These are phyloP conservation scores for Leersia perrieri DNA, from an alignment of 176 grass and related monocot species.

Conservation along the genomic window DNA sequence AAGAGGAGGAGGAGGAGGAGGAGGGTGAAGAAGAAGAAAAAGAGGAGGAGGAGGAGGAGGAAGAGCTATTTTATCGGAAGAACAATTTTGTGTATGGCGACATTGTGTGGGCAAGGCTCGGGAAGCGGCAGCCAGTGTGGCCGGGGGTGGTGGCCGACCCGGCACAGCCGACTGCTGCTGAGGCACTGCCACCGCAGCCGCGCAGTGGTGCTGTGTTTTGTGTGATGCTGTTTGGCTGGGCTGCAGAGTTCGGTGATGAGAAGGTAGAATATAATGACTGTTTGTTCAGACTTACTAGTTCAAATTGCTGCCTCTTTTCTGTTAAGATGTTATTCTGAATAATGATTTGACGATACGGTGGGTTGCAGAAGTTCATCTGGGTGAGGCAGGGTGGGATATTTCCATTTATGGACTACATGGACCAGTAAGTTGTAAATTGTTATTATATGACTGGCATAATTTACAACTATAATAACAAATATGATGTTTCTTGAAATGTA, in stretches of 20 bases:
- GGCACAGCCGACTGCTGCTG: conserved; percentile 48
- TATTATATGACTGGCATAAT: neutral
- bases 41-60: conserved; percentile 19
- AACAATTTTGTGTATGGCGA: conserved; percentile 65
- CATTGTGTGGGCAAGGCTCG: conserved; percentile 84
- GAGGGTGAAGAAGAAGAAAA: conserved; percentile 18
- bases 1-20: conserved; percentile 24
- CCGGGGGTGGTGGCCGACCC: conserved; percentile 77
- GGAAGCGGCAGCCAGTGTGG: conserved; percentile 76
- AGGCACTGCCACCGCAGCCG: conserved; percentile 51
- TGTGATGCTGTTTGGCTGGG: conserved; percentile 83
- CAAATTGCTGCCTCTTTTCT: neutral
- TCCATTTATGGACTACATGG: conserved; percentile 86
- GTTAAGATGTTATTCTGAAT: conserved; percentile 27
- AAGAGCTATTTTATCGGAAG: conserved; percentile 22
- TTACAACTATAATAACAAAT: conserved; percentile 9
- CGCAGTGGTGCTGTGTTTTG: conserved; percentile 50
- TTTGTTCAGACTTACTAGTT: neutral
- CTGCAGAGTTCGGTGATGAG: conserved; percentile 54
- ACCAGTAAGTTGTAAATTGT: conserved; percentile 64
- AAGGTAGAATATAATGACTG: conserved; percentile 43
- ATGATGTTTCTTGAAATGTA: neutral
- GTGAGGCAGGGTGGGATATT: conserved; percentile 72
- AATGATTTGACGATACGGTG: conserved; percentile 13
- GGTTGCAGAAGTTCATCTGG: conserved; percentile 81